Conservation (phyloP, 306 rosid genomes). For the Sophora flavescens region DNA sequence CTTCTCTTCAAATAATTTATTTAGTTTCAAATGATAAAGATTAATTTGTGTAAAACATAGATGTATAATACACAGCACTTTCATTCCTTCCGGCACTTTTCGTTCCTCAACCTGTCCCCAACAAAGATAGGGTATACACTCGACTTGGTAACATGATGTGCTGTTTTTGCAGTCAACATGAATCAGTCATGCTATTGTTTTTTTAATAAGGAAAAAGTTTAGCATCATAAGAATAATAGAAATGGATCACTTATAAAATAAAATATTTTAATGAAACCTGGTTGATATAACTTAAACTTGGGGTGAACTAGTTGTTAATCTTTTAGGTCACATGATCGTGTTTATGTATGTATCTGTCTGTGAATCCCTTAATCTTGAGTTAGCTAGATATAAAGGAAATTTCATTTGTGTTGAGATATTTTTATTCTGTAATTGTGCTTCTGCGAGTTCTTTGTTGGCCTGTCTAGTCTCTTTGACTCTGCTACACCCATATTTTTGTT, state of each 20-base stretch:
- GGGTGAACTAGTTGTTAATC: neutral
- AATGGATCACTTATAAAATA: neutral
- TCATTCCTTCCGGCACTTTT: neutral
- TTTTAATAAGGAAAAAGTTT: neutral
- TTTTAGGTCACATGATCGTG: neutral
- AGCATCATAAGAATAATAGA: neutral
- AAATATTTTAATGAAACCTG: neutral
- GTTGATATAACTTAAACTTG: neutral
- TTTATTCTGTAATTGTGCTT: neutral
- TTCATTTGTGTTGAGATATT: slow-evolving; percentile 17
- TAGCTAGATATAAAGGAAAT: slow-evolving; percentile 4
- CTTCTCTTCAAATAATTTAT: neutral
- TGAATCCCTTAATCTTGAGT: slow-evolving; percentile 4
- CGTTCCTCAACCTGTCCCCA: neutral
- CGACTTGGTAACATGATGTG: slow-evolving; percentile 4
- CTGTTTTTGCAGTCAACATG: slow-evolving; percentile 14
- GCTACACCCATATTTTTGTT: neutral
- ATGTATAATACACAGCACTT: neutral
- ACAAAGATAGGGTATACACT: neutral
- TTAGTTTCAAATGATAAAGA: neutral
- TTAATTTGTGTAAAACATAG: neutral
- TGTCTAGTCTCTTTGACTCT: neutral
- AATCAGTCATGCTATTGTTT: neutral
- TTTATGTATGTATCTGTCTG: neutral
- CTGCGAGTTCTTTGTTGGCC: neutral